Conservation (phyloP, 2,329 filamentous ascomycete genomes). For the Colletotrichum ledebouriae region DNA sequence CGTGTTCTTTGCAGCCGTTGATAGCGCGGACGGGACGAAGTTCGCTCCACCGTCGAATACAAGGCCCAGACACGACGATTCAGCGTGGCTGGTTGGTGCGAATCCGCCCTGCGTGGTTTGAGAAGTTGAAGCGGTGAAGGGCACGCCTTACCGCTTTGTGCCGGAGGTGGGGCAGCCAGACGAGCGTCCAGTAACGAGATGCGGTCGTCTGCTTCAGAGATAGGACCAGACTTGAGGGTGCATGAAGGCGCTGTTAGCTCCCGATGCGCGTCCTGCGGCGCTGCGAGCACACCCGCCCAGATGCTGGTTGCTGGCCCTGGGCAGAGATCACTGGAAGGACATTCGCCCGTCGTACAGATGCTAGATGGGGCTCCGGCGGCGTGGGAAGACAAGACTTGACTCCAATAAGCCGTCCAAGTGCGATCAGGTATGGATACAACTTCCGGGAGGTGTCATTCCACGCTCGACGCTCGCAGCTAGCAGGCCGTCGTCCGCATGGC, state of each 20-base stretch:
- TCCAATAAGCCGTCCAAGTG: background rate
- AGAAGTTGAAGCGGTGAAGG: conserved; percentile 45
- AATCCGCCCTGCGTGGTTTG: conserved; percentile 35
- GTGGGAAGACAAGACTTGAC: conserved; percentile 23
- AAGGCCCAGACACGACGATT: conserved; percentile 13
- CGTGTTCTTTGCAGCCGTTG: background rate
- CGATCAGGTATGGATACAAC: conserved; percentile 43
- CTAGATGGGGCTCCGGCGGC: conserved; percentile 36
- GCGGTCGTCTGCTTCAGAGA: conserved; percentile 19
- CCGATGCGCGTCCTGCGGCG: conserved; percentile 33
- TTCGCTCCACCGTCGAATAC: background rate
- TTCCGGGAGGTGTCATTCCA: background rate
- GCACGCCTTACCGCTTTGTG: conserved; percentile 43
- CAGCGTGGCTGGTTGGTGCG: conserved; percentile 33
- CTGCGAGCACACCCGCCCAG: conserved; percentile 29
- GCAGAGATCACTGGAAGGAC: conserved; percentile 22
- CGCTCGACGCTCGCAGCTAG: conserved; percentile 45
- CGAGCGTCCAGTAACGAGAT: conserved; percentile 25
- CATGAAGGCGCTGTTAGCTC: conserved; percentile 38
- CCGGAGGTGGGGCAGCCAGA: conserved; percentile 33
- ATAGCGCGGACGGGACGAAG: conserved; percentile 11
- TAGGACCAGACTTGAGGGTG: conserved; percentile 29
- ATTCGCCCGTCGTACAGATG: conserved; percentile 40
- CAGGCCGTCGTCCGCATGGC: conserved; percentile 29
- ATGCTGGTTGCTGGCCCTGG: conserved; percentile 27